Evolutionary conservation across 371 early-diverging fungal species (phyloP), one percentile per base, ranked within the genome.

Genomic region (Mortierella polycephala): DNA sequence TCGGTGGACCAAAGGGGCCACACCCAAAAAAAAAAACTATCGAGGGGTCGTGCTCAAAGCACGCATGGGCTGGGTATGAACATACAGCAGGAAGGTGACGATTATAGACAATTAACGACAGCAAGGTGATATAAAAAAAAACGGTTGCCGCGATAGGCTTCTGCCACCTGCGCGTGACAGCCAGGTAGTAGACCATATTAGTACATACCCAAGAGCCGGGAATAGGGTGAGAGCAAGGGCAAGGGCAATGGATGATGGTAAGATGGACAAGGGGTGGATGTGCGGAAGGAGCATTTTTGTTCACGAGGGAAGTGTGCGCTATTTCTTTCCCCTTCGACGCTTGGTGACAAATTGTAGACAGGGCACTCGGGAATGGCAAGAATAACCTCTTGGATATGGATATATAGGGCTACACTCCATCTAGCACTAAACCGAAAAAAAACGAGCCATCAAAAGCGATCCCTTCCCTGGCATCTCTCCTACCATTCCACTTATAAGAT

Each of bases 211-310:
- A 57, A 16, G 45, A 39, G 52, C 54, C 37, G 55, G 69, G 52
- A 46, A 49, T 41, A 50, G 30, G 54, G 47, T 62, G 69, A 62
- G 40, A 50, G 20, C 41, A 55, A 56, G 69, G 62, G 57, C 62
- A 68, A 57, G 69, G 69, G 57, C 51, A 50, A 8, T 37, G 30
- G 13, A 7, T 14, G 41, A 49, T 8, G 23, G n/a, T 40, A 59
- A 37, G 8, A 30, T 40, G 30, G 44, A 16, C 51, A 53, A 51
- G 53, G 62, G 47, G 14, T 52, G 40, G 21, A 42, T 37, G 51
- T 30, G 30, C 30, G 30, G 30, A 30, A 30, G 30, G 30, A 30
- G 30, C 41, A 39, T 50, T 41, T 62, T 51, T 11, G 8, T 16
- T 41, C 11, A 41, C 18, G 18, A 41, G 11, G 18, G 41, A 44